Percentiles rank a stretch among this genome's conserved stretches.
Conservation (phyloP, 805 yeast species). For the Saccharomycopsis microspora region DNA sequence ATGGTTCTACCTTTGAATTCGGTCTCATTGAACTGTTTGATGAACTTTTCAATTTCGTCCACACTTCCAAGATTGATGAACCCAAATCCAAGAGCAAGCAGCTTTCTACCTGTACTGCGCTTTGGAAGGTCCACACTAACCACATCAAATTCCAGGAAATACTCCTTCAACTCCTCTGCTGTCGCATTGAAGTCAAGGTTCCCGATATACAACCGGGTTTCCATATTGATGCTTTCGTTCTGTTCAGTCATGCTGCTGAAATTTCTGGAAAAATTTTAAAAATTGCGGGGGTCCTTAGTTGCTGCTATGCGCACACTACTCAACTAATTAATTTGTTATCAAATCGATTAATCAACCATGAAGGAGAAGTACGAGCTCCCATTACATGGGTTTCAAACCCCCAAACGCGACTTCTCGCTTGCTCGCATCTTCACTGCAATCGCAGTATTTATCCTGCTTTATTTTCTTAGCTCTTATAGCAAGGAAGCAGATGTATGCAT, state of each 20-base stretch:
- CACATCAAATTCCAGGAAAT: slow-evolving; percentile 37
- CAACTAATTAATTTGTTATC: too few species aligned
- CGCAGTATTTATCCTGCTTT: too few species aligned
- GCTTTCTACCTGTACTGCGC: slow-evolving; percentile 17
- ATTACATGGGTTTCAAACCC: too few species aligned
- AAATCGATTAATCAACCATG: too few species aligned
- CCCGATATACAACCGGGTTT: slow-evolving; percentile 50
- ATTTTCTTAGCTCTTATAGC: too few species aligned
- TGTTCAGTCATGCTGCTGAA: background rate
- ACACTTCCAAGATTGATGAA: slow-evolving; percentile 41
- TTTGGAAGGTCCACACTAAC: slow-evolving; percentile 43
- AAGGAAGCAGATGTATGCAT: too few species aligned
- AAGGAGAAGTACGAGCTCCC: too few species aligned
- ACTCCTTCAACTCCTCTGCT: slow-evolving; percentile 41
- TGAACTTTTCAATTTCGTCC: slow-evolving; percentile 32
- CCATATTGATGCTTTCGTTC: slow-evolving; percentile 9
- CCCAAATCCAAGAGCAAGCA: slow-evolving; percentile 42
- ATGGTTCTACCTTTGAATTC: slow-evolving; percentile 37
- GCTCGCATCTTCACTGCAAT: too few species aligned
- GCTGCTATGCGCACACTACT: too few species aligned
- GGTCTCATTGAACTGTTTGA: slow-evolving; percentile 30
- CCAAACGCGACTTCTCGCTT: too few species aligned
- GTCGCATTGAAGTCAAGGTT: slow-evolving; percentile 52
- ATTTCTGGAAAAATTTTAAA: too few species aligned
- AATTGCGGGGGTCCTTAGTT: too few species aligned